Evolutionary conservation across 768 basidiomycete genomes (phyloP).

Genomic region (Ramaria sp.): DNA sequence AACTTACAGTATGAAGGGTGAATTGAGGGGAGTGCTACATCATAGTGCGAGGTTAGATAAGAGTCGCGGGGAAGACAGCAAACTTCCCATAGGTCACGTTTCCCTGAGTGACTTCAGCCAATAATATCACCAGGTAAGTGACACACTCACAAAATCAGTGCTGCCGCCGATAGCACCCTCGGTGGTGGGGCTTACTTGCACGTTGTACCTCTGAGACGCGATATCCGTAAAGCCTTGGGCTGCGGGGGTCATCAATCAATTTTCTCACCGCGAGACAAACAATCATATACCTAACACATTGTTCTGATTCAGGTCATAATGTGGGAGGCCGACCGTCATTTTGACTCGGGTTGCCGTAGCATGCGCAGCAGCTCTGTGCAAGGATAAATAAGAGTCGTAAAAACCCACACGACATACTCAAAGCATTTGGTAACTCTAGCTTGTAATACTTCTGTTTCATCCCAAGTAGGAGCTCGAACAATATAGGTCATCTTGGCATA

Average conservation of each 20-base stretch:
- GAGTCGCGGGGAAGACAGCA: slow-evolving; percentile 11
- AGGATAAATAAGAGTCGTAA: neutral
- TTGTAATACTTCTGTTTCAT: slow-evolving; percentile 40
- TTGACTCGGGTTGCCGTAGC: slow-evolving; percentile 39
- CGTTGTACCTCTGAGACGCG: slow-evolving; percentile 33
- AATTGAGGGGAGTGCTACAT: slow-evolving; percentile 45
- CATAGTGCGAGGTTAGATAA: slow-evolving; percentile 13
- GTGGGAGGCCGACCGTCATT: slow-evolving; percentile 29
- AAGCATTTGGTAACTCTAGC: slow-evolving; percentile 62
- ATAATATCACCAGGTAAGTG: neutral
- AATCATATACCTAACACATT: slow-evolving; percentile 31
- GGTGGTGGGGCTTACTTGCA: slow-evolving; percentile 18
- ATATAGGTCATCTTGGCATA: slow-evolving; percentile 66
- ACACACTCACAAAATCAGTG: slow-evolving; percentile 61
- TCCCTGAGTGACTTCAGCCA: slow-evolving; percentile 33
- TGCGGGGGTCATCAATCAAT: slow-evolving; percentile 16
- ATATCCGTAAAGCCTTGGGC: slow-evolving; percentile 42
- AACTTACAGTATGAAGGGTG: slow-evolving; percentile 52
- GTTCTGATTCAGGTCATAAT: slow-evolving; percentile 53
- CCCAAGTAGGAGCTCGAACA: slow-evolving; percentile 54
- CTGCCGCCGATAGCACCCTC: slow-evolving; percentile 41
- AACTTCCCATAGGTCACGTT: slow-evolving; percentile 58
- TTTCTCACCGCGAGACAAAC: neutral
- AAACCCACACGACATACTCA: slow-evolving; percentile 34
- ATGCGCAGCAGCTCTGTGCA: slow-evolving; percentile 47